These are phyloP conservation scores for Arthroderma sp. DNA, from an alignment of 2,329 filamentous ascomycete species.

Conservation along the genomic window DNA sequence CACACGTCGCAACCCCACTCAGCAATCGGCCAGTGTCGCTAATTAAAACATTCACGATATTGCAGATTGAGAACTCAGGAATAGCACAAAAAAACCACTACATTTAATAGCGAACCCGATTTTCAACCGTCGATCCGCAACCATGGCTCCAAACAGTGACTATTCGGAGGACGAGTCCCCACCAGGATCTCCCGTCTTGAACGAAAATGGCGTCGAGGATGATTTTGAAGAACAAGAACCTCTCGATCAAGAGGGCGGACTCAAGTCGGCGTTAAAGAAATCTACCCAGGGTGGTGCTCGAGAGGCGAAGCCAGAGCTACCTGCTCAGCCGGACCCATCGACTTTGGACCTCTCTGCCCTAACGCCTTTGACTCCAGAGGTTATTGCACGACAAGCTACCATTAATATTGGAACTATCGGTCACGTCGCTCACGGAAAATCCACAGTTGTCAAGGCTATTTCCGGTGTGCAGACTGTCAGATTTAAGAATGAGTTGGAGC, in stretches of 20 bases:
- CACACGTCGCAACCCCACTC: too few relatives aligned
- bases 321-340: constrained; percentile 85
- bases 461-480: constrained; percentile 97
- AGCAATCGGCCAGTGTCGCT: too few relatives aligned
- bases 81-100: too few relatives aligned
- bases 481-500: constrained; percentile 99
- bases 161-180: constrained; percentile 42
- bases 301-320: constrained; percentile 52
- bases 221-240: constrained; percentile 67
- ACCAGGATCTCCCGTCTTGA: constrained; percentile 40
- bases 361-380: constrained; percentile 81
- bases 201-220: constrained; percentile 42
- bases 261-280: constrained; percentile 84
- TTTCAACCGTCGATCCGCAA: constrained; percentile 12
- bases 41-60: too few relatives aligned
- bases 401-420: constrained; percentile 99
- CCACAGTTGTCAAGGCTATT: constrained; percentile 97
- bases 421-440: constrained; percentile 97
- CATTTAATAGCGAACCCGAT: too few relatives aligned
- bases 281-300: constrained; percentile 35
- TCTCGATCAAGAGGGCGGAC: constrained; percentile 43
- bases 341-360: constrained; percentile 71
- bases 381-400: constrained; percentile 93
- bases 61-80: too few relatives aligned
- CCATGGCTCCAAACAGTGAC: constrained; percentile 44